Conservation (phyloP, 441 rosid species). For the Flueggea neowawraea region DNA sequence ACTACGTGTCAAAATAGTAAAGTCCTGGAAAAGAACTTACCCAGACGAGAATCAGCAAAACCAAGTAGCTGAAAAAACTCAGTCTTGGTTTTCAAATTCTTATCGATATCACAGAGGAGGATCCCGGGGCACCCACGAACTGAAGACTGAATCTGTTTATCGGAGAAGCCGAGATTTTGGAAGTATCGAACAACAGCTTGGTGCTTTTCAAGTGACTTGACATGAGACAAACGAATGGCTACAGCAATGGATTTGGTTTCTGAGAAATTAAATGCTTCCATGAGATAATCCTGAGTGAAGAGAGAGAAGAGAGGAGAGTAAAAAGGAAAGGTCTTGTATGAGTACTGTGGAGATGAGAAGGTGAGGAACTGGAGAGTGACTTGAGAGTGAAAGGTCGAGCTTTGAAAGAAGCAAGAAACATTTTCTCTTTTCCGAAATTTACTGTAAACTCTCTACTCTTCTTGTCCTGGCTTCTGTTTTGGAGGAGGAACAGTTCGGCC, state of each 20-base stretch:
- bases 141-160: constrained; percentile 20
- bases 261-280: constrained; percentile 17
- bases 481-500: too few species aligned
- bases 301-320: too few species aligned
- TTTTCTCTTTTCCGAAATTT: too few species aligned
- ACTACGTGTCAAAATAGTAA: constrained; percentile 17
- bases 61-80: constrained; percentile 32
- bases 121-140: constrained; percentile 17
- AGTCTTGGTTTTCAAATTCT: constrained; percentile 27
- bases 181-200: constrained; percentile 14
- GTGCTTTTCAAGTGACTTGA: constrained; percentile 19
- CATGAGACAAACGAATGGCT: constrained; percentile 7
- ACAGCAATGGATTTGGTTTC: constrained; percentile 15
- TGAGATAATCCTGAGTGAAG: constrained; percentile 7
- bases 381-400: too few species aligned
- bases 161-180: constrained; percentile 24
- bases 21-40: constrained; percentile 23
- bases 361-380: too few species aligned
- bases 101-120: constrained; percentile 20
- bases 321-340: too few species aligned
- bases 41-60: constrained; percentile 21
- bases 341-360: too few species aligned
- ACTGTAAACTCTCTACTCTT: too few species aligned
- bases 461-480: too few species aligned
- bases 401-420: too few species aligned